These are phyloP conservation scores for Mercurialis annua DNA, from an alignment of 345 rosid genomes.

Conservation along the genomic window DNA sequence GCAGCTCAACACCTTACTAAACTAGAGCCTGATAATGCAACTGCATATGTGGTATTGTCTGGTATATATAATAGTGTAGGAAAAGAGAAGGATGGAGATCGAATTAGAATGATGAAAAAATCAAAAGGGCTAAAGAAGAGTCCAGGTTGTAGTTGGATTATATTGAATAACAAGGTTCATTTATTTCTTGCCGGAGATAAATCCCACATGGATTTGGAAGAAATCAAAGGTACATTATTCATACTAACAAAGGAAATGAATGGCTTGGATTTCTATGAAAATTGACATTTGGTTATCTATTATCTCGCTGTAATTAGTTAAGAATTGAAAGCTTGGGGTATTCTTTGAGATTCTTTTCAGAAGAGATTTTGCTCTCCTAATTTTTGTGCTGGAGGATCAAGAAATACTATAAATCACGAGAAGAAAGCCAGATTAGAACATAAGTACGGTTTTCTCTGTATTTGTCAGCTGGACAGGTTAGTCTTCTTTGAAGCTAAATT, in stretches of 20 bases:
- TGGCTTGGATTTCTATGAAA: constrained; percentile 1
- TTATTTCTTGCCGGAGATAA: constrained; percentile 50
- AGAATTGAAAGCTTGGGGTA: no score
- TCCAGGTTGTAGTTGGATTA: constrained; percentile 82
- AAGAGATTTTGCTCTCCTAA: no score
- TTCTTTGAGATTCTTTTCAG: no score
- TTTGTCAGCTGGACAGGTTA: no score
- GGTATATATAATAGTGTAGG: constrained; percentile 49
- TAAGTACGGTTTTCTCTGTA: no score
- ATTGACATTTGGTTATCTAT: not conserved
- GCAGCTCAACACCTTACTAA: constrained; percentile 56
- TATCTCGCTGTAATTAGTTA: no score
- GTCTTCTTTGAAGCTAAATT: no score
- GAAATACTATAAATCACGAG: no score
- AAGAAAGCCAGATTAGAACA: no score
- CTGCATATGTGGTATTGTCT: constrained; percentile 70
- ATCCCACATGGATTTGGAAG: constrained; percentile 38
- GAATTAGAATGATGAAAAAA: constrained; percentile 41
- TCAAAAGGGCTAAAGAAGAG: constrained; percentile 57
- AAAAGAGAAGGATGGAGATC: constrained; percentile 37
- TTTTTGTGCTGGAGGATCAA: no score
- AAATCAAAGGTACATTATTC: constrained; percentile 33
- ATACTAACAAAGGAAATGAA: constrained; percentile 36
- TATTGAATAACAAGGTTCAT: constrained; percentile 39
- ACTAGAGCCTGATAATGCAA: constrained; percentile 63